phyloP scores from a whole-genome alignment of 345 rosid genomes.

The Citrus inodora region DNA sequence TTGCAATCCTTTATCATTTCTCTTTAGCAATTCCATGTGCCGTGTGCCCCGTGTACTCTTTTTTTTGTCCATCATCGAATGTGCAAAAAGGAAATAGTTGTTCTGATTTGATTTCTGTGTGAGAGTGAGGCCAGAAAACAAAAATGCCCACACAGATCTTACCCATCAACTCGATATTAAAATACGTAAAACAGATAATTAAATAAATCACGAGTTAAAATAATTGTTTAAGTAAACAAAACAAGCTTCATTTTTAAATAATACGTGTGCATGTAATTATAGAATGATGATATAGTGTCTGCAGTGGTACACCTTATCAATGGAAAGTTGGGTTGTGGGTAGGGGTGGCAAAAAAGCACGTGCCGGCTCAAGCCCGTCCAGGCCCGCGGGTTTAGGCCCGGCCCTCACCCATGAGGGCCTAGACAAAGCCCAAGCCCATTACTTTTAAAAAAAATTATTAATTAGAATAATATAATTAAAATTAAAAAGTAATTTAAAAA shows the following conservation, averaged over 20 bases:
- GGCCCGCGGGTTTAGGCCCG: accelerated
- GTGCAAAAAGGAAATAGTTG: too few relatives aligned
- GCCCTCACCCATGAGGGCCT: accelerated
- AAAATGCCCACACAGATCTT: neutral
- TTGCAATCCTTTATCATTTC: neutral
- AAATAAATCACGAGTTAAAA: neutral
- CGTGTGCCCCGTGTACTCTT: neutral
- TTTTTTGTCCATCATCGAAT: neutral
- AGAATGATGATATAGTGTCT: too few relatives aligned
- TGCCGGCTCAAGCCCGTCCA: accelerated
- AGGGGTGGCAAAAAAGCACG: too few relatives aligned
- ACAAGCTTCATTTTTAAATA: too few relatives aligned
- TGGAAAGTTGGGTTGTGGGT: too few relatives aligned
- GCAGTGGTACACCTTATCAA: too few relatives aligned
- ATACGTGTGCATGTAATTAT: too few relatives aligned
- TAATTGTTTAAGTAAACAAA: too few relatives aligned
- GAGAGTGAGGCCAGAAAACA: neutral
- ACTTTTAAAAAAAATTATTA: too few relatives aligned
- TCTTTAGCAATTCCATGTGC: neutral
- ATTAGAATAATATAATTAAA: too few relatives aligned
- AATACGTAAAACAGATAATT: too few relatives aligned
- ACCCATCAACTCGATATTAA: neutral
- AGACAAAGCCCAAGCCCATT: accelerated
- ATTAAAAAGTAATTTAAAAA: too few relatives aligned
- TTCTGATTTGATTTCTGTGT: neutral